A percentile compares a stretch with the other conserved stretches of the same genome.
phyloP scores from a whole-genome alignment of 768 basidiomycete genomes.

The Scleroderma bovista region DNA sequence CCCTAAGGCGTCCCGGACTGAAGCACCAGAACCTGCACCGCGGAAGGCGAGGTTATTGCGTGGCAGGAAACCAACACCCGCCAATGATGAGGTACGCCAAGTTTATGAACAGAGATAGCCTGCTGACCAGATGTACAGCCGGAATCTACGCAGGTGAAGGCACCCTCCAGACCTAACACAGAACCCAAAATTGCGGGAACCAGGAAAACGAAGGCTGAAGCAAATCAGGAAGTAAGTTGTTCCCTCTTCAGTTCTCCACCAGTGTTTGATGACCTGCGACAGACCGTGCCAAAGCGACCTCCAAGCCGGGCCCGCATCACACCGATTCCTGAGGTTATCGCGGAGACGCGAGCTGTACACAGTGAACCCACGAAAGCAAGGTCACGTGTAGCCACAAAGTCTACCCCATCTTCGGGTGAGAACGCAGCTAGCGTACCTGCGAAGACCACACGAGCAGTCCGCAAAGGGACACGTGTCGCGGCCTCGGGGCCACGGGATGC shows the following conservation, averaged over 20 bases:
- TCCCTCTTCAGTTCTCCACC: not conserved
- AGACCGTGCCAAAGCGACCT: not conserved
- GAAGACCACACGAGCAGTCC: not conserved
- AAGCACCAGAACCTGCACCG: conserved; percentile 13
- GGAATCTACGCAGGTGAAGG: not conserved
- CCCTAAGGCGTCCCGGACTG: conserved; percentile 10
- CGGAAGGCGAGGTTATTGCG: conserved; percentile 9
- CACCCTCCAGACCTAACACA: not conserved
- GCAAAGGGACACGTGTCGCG: not conserved
- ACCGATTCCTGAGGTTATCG: not conserved
- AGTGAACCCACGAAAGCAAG: not conserved
- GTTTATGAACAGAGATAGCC: not conserved
- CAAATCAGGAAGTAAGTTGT: not conserved
- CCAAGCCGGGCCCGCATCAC: not conserved
- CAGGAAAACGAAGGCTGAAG: conserved; percentile 3
- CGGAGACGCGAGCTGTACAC: not conserved
- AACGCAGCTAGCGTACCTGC: not conserved
- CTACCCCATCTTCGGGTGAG: not conserved
- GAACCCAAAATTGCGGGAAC: conserved; percentile 1
- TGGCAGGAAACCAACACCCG: conserved; percentile 2
- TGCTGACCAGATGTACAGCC: not conserved
- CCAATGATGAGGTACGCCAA: conserved; percentile 1
- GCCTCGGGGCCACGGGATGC: not conserved
- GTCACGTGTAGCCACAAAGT: not conserved
- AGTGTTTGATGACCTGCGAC: not conserved